A percentile compares a stretch with the other conserved stretches of the same genome.
Evolutionary conservation across 169 alveolate species (phyloP).

Genomic region (Plasmodium inui): DNA sequence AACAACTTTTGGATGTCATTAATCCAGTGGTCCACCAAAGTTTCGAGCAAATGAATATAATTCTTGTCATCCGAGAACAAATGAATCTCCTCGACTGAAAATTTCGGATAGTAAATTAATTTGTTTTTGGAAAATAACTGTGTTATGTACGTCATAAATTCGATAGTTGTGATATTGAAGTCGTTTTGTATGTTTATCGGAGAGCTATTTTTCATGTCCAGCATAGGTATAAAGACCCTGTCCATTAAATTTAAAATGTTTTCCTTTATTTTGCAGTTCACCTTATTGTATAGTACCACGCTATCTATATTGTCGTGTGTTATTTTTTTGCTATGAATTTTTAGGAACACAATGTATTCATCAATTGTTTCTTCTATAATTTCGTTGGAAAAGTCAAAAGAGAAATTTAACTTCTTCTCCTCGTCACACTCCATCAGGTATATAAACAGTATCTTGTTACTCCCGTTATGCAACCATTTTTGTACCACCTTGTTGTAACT

Average conservation of each 20-base stretch:
- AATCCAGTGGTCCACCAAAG: slow-evolving; percentile 57
- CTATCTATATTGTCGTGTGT: slow-evolving; percentile 61
- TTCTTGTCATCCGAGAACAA: slow-evolving; percentile 27
- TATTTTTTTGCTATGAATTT: slow-evolving; percentile 39
- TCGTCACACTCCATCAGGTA: slow-evolving; percentile 17
- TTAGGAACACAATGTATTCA: slow-evolving; percentile 61
- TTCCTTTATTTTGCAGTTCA: slow-evolving; percentile 49
- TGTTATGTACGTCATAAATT: slow-evolving; percentile 69
- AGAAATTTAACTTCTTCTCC: slow-evolving; percentile 12
- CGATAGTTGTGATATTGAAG: slow-evolving; percentile 62
- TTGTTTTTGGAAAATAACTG: slow-evolving; percentile 51
- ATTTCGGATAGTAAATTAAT: slow-evolving; percentile 66
- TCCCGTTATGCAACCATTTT: slow-evolving; percentile 23
- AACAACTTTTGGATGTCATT: slow-evolving; percentile 48
- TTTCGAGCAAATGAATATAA: slow-evolving; percentile 52
- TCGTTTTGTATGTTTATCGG: slow-evolving; percentile 69
- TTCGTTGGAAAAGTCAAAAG: slow-evolving; percentile 58
- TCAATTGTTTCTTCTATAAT: slow-evolving; percentile 57
- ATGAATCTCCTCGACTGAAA: slow-evolving; percentile 12
- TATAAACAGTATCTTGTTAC: slow-evolving; percentile 58
- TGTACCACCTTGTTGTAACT: slow-evolving; percentile 38
- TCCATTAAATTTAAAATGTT: slow-evolving; percentile 72
- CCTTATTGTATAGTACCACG: slow-evolving; percentile 39
- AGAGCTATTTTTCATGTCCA: slow-evolving; percentile 54
- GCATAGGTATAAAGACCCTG: slow-evolving; percentile 49